phyloP scores from a whole-genome alignment of 805 yeast species.

The Suhomyces pyralidae region DNA sequence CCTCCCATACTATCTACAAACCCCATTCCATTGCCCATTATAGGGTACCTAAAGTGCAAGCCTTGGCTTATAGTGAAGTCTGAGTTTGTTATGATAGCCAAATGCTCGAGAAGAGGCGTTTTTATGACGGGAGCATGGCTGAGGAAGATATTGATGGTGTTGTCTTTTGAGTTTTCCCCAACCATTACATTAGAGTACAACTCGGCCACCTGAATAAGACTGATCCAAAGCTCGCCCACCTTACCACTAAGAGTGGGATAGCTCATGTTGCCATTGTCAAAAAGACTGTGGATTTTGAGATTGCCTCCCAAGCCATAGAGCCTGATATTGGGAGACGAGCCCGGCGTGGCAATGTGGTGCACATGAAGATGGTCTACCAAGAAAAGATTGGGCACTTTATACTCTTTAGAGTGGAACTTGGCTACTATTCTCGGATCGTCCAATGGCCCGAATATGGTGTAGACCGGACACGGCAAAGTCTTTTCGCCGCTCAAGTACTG shows the following conservation, averaged over 20 bases:
- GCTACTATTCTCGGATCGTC: constrained; percentile 70
- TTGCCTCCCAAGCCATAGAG: constrained; percentile 74
- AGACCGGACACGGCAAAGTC: constrained; percentile 58
- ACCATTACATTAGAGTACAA: constrained; percentile 28
- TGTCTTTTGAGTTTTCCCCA: constrained; percentile 5
- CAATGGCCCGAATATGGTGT: constrained; percentile 72
- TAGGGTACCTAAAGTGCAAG: constrained; percentile 65
- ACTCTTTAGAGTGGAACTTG: constrained; percentile 54
- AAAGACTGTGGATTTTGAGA: constrained; percentile 60
- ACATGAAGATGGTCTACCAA: constrained; percentile 59
- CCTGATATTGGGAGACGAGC: constrained; percentile 44
- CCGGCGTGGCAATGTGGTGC: constrained; percentile 39
- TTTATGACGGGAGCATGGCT: constrained; percentile 70
- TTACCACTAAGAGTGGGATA: constrained; percentile 21
- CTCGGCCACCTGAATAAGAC: constrained; percentile 67
- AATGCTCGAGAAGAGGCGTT: constrained; percentile 65
- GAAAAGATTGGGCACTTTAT: constrained; percentile 53
- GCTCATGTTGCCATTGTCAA: constrained; percentile 41
- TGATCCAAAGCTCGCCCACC: constrained; percentile 69
- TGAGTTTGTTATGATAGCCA: constrained; percentile 63
- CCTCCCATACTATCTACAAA: constrained; percentile 51
- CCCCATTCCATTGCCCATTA: constrained; percentile 66
- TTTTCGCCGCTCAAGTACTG: constrained; percentile 33
- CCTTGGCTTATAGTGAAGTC: constrained; percentile 75
- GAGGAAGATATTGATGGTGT: constrained; percentile 58